These are phyloP conservation scores for Pseudisothecium myosuroides DNA, from an alignment of 225 moss, liverwort and hornwort species.

Conservation along the genomic window DNA sequence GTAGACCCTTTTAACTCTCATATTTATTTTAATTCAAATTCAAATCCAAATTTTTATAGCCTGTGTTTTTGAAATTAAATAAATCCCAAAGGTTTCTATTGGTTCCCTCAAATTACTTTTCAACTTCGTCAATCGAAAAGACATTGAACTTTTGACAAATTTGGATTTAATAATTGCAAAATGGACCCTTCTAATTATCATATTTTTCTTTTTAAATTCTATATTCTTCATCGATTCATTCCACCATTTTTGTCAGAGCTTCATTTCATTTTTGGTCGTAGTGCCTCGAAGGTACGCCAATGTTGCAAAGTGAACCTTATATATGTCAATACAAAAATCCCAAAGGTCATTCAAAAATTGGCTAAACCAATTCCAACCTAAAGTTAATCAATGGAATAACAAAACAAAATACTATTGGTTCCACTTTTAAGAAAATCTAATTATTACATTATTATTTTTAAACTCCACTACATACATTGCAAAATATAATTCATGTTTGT, in stretches of 20 bases:
- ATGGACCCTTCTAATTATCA: rapidly evolving
- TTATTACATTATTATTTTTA: background rate
- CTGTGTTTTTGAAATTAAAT: background rate
- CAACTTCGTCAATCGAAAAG: background rate
- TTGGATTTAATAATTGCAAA: background rate
- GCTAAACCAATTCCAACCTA: rapidly evolving
- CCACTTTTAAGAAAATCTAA: background rate
- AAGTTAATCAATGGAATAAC: rapidly evolving
- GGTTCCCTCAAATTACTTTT: background rate
- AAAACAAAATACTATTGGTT: background rate
- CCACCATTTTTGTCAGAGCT: rapidly evolving
- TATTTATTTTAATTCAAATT: background rate
- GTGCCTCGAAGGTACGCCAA: rapidly evolving
- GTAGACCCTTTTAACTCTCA: rapidly evolving
- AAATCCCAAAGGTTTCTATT: background rate
- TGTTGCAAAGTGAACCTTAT: background rate
- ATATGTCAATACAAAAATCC: background rate
- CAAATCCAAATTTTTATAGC: background rate
- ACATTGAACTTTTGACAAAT: background rate
- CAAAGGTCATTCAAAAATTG: background rate
- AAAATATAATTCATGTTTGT: rapidly evolving
- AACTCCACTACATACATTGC: no score
- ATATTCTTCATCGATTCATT: background rate
- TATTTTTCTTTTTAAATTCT: no score
- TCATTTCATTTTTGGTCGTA: background rate